A percentile compares a stretch with the other conserved stretches of the same genome.
These are phyloP conservation scores for Juncus effusus DNA, from an alignment of 176 grass and related monocot species.

Conservation along the genomic window DNA sequence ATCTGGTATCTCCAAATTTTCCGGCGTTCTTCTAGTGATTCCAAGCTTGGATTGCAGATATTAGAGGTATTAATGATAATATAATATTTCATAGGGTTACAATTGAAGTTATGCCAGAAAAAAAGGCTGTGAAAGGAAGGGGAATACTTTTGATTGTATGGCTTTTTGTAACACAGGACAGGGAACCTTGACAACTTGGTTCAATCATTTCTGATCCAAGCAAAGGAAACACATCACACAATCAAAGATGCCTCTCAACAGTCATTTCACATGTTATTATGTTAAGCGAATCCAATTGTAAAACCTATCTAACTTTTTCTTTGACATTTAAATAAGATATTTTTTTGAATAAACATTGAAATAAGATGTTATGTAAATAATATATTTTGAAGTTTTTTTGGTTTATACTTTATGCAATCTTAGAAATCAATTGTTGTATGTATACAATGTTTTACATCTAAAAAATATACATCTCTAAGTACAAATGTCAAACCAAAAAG, in stretches of 20 bases:
- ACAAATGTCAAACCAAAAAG: neutral
- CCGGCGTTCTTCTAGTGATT: too few relatives aligned
- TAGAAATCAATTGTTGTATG: neutral
- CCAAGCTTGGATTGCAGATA: too few relatives aligned
- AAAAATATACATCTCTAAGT: neutral
- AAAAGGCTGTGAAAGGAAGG: too few relatives aligned
- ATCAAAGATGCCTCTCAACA: neutral
- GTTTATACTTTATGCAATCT: neutral
- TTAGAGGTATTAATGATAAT: too few relatives aligned
- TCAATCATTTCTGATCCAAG: slow-evolving; percentile 16
- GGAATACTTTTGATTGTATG: too few relatives aligned
- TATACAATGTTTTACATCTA: neutral
- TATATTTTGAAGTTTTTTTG: neutral
- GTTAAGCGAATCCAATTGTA: neutral
- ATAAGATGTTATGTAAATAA: slow-evolving; percentile 4
- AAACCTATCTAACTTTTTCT: too few relatives aligned
- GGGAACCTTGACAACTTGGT: neutral
- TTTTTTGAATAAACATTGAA: neutral
- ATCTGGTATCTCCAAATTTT: too few relatives aligned
- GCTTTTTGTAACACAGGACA: neutral
- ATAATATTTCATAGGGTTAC: too few relatives aligned
- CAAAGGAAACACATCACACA: neutral
- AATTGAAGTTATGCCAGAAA: too few relatives aligned
- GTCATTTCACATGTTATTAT: slow-evolving; percentile 16
- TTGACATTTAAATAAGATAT: neutral